These are phyloP conservation scores for Hevea brasiliensis DNA, from an alignment of 345 rosid species.

Conservation along the genomic window DNA sequence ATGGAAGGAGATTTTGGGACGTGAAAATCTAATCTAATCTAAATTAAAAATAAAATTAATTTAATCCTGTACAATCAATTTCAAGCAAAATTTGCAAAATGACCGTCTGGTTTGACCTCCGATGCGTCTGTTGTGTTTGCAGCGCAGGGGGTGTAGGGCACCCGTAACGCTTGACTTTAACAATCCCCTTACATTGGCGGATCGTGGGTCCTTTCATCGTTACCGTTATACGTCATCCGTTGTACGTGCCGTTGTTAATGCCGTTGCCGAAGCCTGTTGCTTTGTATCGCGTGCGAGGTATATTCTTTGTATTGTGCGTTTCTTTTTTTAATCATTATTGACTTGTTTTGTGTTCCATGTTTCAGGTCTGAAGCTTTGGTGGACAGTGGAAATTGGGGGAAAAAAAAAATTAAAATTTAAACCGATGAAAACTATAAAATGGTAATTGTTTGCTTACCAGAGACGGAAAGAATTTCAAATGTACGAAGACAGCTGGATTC, in stretches of 20 bases:
- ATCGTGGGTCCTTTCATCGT: constrained; percentile 24
- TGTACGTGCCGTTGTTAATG: constrained; percentile 26
- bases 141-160: constrained; percentile 12
- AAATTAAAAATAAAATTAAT: not conserved
- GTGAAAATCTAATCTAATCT: not conserved
- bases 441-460: too few species aligned
- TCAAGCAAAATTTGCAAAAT: not conserved
- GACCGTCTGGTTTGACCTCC: not conserved
- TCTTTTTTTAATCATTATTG: not conserved
- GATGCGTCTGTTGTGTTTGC: constrained; percentile 23
- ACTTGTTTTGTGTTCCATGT: not conserved
- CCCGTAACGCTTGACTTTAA: constrained; percentile 23
- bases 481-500: too few species aligned
- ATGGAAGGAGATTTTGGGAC: constrained; percentile 47
- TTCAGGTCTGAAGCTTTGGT: not conserved
- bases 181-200: not conserved
- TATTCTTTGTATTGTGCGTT: not conserved
- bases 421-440: too few species aligned
- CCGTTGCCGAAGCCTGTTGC: constrained; percentile 8
- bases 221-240: constrained; percentile 19
- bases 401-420: too few species aligned
- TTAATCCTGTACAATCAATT: not conserved
- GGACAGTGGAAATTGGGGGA: too few species aligned
- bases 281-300: constrained; percentile 16
- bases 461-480: too few species aligned